Evolutionary conservation across 208 protist species (phyloP).

Genomic region (Chromosphaera perkinsii): DNA sequence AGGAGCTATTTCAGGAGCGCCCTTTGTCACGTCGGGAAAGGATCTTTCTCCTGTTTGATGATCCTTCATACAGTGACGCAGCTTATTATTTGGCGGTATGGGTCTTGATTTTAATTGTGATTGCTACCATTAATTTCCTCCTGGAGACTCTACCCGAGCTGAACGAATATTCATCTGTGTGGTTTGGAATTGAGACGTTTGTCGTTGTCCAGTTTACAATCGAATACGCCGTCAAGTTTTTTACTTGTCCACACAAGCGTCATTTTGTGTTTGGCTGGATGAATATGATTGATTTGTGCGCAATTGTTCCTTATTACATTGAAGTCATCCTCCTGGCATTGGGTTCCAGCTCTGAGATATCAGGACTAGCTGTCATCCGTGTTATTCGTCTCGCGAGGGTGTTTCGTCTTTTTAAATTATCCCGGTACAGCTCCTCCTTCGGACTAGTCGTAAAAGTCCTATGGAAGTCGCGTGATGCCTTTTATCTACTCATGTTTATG

Average conservation of each 20-base stretch:
- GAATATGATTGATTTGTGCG: constrained; percentile 43
- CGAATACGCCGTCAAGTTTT: constrained; percentile 26
- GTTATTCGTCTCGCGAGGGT: constrained; percentile 44
- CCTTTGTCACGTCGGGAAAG: background rate
- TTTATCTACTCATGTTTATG: constrained; percentile 43
- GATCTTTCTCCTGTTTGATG: background rate
- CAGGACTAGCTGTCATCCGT: constrained; percentile 32
- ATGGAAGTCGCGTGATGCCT: background rate
- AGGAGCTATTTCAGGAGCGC: too few relatives aligned
- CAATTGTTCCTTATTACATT: constrained; percentile 44
- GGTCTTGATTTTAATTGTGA: constrained; percentile 1
- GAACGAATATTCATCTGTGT: background rate
- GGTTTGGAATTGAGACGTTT: constrained; percentile 6
- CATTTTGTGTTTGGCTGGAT: constrained; percentile 10
- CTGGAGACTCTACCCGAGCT: background rate
- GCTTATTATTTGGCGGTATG: background rate
- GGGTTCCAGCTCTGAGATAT: background rate
- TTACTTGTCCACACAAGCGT: background rate
- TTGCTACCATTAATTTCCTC: background rate
- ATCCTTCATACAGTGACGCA: background rate
- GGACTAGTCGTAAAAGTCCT: constrained; percentile 29
- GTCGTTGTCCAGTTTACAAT: constrained; percentile 30
- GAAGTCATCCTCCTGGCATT: constrained; percentile 20
- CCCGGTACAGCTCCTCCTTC: constrained; percentile 20
- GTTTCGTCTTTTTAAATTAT: constrained; percentile 51